Base-by-base conservation (phyloP, 2,329 filamentous ascomycete species). In the Monilinia laxa region DNA sequence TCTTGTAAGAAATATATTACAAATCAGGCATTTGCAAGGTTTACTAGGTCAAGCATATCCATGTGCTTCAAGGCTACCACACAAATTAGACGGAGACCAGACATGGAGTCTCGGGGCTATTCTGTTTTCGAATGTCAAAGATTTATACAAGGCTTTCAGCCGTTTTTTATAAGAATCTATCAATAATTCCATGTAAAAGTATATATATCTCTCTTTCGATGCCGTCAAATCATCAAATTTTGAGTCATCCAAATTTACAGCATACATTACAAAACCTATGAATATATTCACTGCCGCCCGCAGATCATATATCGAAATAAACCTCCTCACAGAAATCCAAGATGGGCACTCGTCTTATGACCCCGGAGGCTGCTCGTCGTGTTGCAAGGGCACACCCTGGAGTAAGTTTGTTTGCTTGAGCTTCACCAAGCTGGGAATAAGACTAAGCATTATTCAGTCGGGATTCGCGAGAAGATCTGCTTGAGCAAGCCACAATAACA, bases 381-480 rank as follows among this genome's bases (percentile, higher is more conserved):
- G 47, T 64, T 35, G 62, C 52, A n/a, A 64, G 40, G 49, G n/a
- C 35, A 57, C 38, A 64, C 7, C 62, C 62, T 31, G 52, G 40
- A 6, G 62, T 47, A 57, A 56, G 62, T 56, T 57, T 47, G 20
- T 56, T 57, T 56, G 20, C 16, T 47, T 23, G 25, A 35, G 40
- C 18, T 64, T 10, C 16, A 38, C 28, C 12, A 23, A 35, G 25
- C 38, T 42, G 47, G 45, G 55, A 42, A 7, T 38, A 23, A 55
- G 23, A 53, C 38, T 63, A 42, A 63, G 14, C 16, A 14, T 14
- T 42, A 18, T 40, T 18, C n/a, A 64, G 62, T 64, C 62, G 35
- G 62, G n/a, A 18, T 56, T 64, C n/a, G 62, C 62, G 25, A 64
- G 40, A 35, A 57, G 62, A 49, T 56, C 52, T n/a, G 52, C 40